Conservation (phyloP, 1,139 yeast species). For the Pichia sp. region DNA sequence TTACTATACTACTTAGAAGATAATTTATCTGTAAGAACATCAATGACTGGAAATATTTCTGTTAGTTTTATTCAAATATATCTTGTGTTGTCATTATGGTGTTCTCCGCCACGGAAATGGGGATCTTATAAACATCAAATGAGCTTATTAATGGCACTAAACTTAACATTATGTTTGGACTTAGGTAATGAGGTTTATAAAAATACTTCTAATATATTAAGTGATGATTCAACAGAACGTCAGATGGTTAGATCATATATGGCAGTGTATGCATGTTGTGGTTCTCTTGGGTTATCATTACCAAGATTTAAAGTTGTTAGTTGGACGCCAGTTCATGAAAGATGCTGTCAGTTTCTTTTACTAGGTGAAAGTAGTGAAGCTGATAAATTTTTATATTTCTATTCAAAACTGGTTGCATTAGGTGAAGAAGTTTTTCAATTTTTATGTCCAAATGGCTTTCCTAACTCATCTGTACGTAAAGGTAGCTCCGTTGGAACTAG, state of each 20-base stretch:
- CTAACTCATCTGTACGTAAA: constrained; percentile 4
- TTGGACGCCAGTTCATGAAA: constrained; percentile 43
- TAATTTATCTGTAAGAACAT: constrained; percentile 40
- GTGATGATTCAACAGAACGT: constrained; percentile 33
- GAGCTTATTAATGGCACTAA: constrained; percentile 40
- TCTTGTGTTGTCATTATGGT: constrained; percentile 44
- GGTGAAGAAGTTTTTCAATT: constrained; percentile 43
- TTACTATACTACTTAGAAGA: constrained; percentile 42
- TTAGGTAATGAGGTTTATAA: constrained; percentile 36
- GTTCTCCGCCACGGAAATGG: constrained; percentile 43
- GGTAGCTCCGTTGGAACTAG: neutral
- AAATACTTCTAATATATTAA: constrained; percentile 21
- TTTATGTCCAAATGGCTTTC: constrained; percentile 27
- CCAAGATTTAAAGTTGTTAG: constrained; percentile 44
- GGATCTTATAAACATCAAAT: constrained; percentile 50
- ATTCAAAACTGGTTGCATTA: constrained; percentile 36
- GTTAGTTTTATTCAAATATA: constrained; percentile 40
- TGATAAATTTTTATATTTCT: constrained; percentile 38
- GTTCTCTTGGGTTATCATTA: constrained; percentile 43
- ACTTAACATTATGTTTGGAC: constrained; percentile 44
- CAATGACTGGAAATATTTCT: constrained; percentile 40
- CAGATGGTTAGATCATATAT: constrained; percentile 39
- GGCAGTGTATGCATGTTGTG: constrained; percentile 46
- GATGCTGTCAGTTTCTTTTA: constrained; percentile 34
- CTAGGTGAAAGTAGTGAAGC: constrained; percentile 30